A percentile compares a stretch with the other conserved stretches of the same genome.
Conservation (phyloP, 2,329 filamentous ascomycete species). For the Talaromyces sp. region DNA sequence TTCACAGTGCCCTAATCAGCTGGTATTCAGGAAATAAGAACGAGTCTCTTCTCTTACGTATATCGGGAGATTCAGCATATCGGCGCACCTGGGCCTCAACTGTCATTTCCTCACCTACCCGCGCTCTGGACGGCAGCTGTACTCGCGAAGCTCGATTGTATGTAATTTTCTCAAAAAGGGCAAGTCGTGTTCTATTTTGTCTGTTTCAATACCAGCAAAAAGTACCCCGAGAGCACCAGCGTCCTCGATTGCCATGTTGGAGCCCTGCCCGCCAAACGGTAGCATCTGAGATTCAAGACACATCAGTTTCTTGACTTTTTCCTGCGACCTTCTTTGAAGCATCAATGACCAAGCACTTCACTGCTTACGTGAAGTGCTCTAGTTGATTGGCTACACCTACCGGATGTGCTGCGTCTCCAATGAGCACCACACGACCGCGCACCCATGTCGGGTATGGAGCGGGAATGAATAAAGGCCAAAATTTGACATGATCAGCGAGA, state of each 20-base stretch:
- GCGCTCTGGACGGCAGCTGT: not conserved
- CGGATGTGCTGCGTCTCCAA: conserved; percentile 37
- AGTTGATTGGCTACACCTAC: conserved; percentile 19
- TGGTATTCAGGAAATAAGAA: no score
- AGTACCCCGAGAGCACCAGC: conserved; percentile 29
- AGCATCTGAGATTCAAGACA: conserved; percentile 25
- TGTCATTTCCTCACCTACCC: not conserved
- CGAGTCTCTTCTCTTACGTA: no score
- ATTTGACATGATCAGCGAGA: conserved; percentile 17
- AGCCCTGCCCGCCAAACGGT: conserved; percentile 33
- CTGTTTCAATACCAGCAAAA: not conserved
- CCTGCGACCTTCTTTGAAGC: no score
- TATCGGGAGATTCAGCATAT: not conserved
- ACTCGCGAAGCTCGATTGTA: not conserved
- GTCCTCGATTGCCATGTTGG: conserved; percentile 37
- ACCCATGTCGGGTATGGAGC: conserved; percentile 30
- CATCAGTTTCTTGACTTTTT: not conserved
- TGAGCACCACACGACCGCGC: conserved; percentile 29
- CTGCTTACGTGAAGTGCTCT: no score
- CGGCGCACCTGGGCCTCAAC: not conserved
- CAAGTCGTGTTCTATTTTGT: not conserved
- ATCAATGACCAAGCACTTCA: no score
- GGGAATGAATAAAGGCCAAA: conserved; percentile 30
- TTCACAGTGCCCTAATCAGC: no score
- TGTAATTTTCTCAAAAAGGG: not conserved